phyloP scores from a whole-genome alignment of 441 rosid species.

The Dalechampia spathulata region DNA sequence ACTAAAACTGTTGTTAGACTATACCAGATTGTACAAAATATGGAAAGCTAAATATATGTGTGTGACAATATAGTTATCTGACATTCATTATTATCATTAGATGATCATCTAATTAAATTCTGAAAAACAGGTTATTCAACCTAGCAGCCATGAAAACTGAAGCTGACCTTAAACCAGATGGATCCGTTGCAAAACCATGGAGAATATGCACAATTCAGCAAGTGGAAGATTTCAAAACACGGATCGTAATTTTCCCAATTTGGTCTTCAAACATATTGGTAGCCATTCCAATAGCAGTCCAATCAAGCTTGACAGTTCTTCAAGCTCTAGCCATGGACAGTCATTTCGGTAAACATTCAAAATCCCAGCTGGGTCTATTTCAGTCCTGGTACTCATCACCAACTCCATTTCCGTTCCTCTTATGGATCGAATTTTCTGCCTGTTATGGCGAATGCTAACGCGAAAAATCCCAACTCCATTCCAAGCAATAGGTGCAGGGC shows the following conservation, averaged over 20 bases:
- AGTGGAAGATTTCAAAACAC: slow-evolving; percentile 33
- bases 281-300: slow-evolving; percentile 13
- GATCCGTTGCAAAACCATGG: slow-evolving; percentile 22
- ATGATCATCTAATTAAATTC: neutral
- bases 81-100: neutral
- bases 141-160: slow-evolving; percentile 22
- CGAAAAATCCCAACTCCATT: slow-evolving; percentile 30
- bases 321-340: slow-evolving; percentile 34
- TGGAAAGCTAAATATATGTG: no score
- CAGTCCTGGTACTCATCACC: slow-evolving; percentile 10
- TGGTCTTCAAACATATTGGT: neutral
- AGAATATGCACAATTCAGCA: slow-evolving; percentile 26
- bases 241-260: slow-evolving; percentile 24
- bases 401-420: slow-evolving; percentile 13
- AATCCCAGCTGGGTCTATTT: slow-evolving; percentile 24
- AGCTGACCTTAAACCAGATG: slow-evolving; percentile 18
- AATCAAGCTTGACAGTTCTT: slow-evolving; percentile 16
- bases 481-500: slow-evolving; percentile 47
- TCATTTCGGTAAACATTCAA: slow-evolving; percentile 10
- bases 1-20: no score
- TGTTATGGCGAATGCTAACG: slow-evolving; percentile 11
- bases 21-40: no score
- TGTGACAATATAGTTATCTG: no score
- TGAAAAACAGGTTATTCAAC: slow-evolving; percentile 22
- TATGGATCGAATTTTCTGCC: slow-evolving; percentile 17